A percentile compares a stretch with the other conserved stretches of the same genome.
Evolutionary conservation across 2,329 filamentous ascomycete species (phyloP).

Genomic region (Aspergillus persii): DNA sequence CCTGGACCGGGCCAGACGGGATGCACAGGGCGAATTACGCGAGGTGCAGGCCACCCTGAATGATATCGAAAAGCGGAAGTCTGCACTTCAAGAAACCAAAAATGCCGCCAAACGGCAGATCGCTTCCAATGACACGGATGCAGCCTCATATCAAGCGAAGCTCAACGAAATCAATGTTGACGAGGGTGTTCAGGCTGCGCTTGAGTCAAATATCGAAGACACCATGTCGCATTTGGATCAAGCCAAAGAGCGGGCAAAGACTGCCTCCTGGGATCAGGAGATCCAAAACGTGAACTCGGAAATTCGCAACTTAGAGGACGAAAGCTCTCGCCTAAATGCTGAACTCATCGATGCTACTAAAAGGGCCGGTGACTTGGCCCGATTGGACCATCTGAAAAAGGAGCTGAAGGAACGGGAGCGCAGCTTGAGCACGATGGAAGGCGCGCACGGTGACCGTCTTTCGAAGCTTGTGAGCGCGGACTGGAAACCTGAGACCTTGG

Average conservation of each 20-base stretch:
- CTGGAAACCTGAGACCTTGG: conserved; percentile 70
- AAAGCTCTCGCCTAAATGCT: conserved; percentile 68
- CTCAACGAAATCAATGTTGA: conserved; percentile 75
- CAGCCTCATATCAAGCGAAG: conserved; percentile 63
- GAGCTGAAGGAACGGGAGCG: conserved; percentile 71
- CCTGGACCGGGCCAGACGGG: conserved; percentile 70
- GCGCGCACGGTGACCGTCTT: conserved; percentile 71
- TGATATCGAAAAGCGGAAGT: conserved; percentile 70
- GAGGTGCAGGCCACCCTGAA: conserved; percentile 70
- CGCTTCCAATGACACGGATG: conserved; percentile 68
- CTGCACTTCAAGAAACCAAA: conserved; percentile 70
- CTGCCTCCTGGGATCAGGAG: conserved; percentile 67
- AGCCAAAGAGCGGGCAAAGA: conserved; percentile 62
- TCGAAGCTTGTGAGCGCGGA: conserved; percentile 59
- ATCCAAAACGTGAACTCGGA: conserved; percentile 65
- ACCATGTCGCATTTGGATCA: conserved; percentile 62
- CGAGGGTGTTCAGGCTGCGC: conserved; percentile 75
- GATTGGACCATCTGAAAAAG: conserved; percentile 78
- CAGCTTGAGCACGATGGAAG: conserved; percentile 73
- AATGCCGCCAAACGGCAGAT: conserved; percentile 72
- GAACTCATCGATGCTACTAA: conserved; percentile 82
- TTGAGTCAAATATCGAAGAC: conserved; percentile 72
- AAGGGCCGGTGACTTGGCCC: conserved; percentile 76
- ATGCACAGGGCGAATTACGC: conserved; percentile 71
- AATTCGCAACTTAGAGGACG: conserved; percentile 67